Conservation (phyloP, 2,329 filamentous ascomycete species). For the Colletotrichum graminicola region DNA sequence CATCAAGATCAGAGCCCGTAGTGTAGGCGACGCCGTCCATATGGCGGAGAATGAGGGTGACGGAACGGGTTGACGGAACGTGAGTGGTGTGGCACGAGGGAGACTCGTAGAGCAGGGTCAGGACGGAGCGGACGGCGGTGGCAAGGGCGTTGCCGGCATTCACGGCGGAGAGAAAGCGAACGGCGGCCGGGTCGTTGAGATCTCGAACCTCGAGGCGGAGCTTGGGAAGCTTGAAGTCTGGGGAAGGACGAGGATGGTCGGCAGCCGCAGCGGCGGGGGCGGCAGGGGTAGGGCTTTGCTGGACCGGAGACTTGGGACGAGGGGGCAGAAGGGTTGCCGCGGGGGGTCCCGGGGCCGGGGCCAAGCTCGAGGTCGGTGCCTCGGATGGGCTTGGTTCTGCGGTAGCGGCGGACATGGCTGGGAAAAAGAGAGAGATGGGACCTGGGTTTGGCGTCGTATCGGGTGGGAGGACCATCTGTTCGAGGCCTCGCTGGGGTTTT, state of each 20-base stretch:
- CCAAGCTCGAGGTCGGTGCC: conserved; percentile 11
- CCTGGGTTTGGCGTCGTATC: conserved; percentile 33
- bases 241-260: conserved; percentile 9
- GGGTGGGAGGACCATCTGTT: conserved; percentile 38
- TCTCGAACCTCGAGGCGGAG: conserved; percentile 72
- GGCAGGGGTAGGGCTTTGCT: conserved; percentile 11
- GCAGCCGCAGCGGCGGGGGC: conserved; percentile 17
- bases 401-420: conserved; percentile 39
- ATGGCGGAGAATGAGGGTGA: conserved; percentile 83
- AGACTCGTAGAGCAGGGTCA: conserved; percentile 77
- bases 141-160: conserved; percentile 73
- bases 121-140: conserved; percentile 74
- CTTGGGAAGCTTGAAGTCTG: conserved; percentile 58
- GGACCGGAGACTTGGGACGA: conserved; percentile 20
- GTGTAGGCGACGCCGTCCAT: conserved; percentile 94
- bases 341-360: conserved; percentile 21
- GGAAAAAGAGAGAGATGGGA: conserved; percentile 37
- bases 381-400: conserved; percentile 20
- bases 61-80: conserved; percentile 78
- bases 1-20: conserved; percentile 80
- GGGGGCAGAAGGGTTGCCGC: conserved; percentile 35
- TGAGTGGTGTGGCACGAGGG: conserved; percentile 56
- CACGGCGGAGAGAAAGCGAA: conserved; percentile 75
- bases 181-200: conserved; percentile 69
- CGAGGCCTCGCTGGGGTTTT: background rate